These are phyloP conservation scores for Bryopsis sp. DNA, from an alignment of 139 green algal genomes.

Conservation along the genomic window DNA sequence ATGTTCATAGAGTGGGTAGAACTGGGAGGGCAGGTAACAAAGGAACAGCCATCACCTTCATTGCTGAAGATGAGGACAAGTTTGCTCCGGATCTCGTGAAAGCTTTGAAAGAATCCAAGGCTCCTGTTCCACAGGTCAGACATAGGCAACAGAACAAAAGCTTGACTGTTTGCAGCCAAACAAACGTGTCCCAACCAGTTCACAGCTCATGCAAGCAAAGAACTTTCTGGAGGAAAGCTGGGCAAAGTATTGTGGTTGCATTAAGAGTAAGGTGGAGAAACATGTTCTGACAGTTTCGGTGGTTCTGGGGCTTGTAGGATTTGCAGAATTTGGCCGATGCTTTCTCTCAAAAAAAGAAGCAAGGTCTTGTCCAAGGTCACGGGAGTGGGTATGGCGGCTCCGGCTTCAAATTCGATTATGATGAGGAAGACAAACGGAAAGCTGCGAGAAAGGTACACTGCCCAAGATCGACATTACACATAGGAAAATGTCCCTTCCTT, in stretches of 20 bases:
- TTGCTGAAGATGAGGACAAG: constrained; percentile 74
- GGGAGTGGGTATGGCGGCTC: constrained; percentile 81
- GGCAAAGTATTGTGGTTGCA: not conserved
- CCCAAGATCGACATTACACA: not conserved
- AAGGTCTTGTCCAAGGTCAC: constrained; percentile 61
- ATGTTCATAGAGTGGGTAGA: constrained; percentile 72
- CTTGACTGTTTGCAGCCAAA: not conserved
- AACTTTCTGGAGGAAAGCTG: not conserved
- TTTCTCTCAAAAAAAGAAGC: constrained; percentile 70
- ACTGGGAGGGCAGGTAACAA: constrained; percentile 72
- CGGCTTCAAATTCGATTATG: constrained; percentile 93
- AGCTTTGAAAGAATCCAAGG: constrained; percentile 70
- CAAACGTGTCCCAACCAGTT: not conserved
- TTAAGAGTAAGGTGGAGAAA: too few relatives aligned
- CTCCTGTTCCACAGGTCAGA: constrained; percentile 54
- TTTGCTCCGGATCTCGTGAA: constrained; percentile 94
- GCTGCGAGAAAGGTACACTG: constrained; percentile 28
- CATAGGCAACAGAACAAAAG: not conserved
- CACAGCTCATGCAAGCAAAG: constrained; percentile 2
- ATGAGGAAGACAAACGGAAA: constrained; percentile 68
- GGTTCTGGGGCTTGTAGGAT: constrained; percentile 18
- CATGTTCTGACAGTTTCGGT: not conserved
- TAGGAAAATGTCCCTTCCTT: too few relatives aligned
- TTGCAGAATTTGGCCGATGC: constrained; percentile 61
- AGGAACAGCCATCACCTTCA: constrained; percentile 94